Evolutionary conservation across 2,329 filamentous ascomycete species (phyloP), one percentile per base, ranked within the genome.

Genomic region (Aspergillus quadricinctus): DNA sequence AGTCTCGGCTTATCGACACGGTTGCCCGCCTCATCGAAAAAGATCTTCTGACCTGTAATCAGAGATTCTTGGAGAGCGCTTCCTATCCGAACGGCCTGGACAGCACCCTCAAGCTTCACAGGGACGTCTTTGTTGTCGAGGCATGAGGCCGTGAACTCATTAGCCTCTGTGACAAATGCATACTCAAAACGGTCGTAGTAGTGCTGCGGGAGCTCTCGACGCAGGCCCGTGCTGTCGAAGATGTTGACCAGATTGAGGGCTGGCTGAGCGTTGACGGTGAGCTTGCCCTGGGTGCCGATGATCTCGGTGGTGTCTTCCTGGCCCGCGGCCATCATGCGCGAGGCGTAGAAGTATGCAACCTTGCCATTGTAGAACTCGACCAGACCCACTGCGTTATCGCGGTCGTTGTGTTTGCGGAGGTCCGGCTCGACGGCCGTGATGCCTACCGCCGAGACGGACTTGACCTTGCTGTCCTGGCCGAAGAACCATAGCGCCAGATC

Each of bases 281-380:
- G 64, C 68, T 88, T 88, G 23, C 86, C 85, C 62, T 81, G 78
- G 1, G 86, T 88, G 11, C 85, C 86, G 54, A 88, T 85, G 59
- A 88, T 81, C 72, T 88, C 85, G 0, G 86, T 87, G 57, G 79
- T 82, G 67, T 88, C 86, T 59, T 87, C 82, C 69, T 88, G 85
- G 0, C 86, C 86, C 0, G 83, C 81, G 0, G 85, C 83, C 81
- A 88, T 88, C 82, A 88, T 88, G 14, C 85, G 78, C 9, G 78
- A 82, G 45, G 77, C 79, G 69, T 85, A 88, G 58, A 87, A 81
- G 66, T 87, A 84, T 1, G 84, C 85, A 48, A 89, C 83, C 66
- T 82, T 81, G 46, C 82, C 84, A 51, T 79, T 80, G 65, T 80
- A 81, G 70, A 89, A 89, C 70, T 89, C 86, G 14, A 88, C 80